Evolutionary conservation across 176 grass and related monocot species (phyloP).

Genomic region (Juncus effusus): DNA sequence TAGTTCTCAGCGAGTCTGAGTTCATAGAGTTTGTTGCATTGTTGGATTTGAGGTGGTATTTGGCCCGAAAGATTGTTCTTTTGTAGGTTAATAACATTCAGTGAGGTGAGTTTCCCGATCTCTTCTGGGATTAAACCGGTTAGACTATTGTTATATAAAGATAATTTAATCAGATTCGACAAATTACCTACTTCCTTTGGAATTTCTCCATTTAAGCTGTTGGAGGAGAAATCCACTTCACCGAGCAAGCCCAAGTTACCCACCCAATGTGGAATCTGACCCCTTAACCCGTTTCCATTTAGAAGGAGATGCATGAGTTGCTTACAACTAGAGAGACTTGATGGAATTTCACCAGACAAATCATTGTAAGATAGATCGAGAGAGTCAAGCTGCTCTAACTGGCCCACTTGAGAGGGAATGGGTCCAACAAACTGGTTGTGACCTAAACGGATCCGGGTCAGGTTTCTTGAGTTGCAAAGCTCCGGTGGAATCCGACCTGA

Average conservation of each 20-base stretch:
- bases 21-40: slow-evolving; percentile 83
- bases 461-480: slow-evolving; percentile 37
- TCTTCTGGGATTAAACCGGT: slow-evolving; percentile 63
- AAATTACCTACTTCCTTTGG: slow-evolving; percentile 62
- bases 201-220: slow-evolving; percentile 43
- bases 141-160: slow-evolving; percentile 60
- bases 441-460: slow-evolving; percentile 60
- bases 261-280: slow-evolving; percentile 57
- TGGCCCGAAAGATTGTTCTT: slow-evolving; percentile 62
- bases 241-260: slow-evolving; percentile 54
- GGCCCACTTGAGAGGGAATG: slow-evolving; percentile 52
- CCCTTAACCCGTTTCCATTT: slow-evolving; percentile 53
- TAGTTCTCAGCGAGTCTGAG: slow-evolving; percentile 70
- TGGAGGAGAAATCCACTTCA: slow-evolving; percentile 88
- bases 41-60: slow-evolving; percentile 52
- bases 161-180: slow-evolving; percentile 68
- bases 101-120: slow-evolving; percentile 58
- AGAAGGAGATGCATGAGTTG: slow-evolving; percentile 69
- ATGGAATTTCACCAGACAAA: slow-evolving; percentile 49
- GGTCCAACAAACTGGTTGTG: slow-evolving; percentile 48
- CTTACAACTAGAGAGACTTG: slow-evolving; percentile 49
- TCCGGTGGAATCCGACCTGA: slow-evolving; percentile 52
- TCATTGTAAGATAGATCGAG: slow-evolving; percentile 71
- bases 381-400: slow-evolving; percentile 44
- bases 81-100: slow-evolving; percentile 82